Percentiles rank a stretch among this genome's conserved stretches.
Conservation (phyloP, 2,329 filamentous ascomycete species). For the Aphanocladium album region DNA sequence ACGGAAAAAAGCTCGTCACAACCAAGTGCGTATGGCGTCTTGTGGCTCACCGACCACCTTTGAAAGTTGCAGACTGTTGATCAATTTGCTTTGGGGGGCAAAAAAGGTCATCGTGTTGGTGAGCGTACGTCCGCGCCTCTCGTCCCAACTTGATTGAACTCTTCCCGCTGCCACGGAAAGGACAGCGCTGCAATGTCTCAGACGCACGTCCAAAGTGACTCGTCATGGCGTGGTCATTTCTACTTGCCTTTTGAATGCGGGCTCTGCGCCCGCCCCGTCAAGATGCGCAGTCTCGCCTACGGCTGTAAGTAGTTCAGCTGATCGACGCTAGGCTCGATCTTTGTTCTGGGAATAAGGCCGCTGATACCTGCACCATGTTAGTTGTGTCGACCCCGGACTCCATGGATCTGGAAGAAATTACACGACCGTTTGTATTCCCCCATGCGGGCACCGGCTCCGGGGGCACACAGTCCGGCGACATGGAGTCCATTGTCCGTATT, state of each 20-base stretch:
- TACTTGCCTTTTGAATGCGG: slow-evolving; percentile 1
- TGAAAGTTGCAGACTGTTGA: neutral
- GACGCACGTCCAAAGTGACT: slow-evolving; percentile 46
- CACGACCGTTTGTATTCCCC: neutral
- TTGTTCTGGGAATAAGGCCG: neutral
- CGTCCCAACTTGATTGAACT: neutral
- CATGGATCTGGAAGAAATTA: neutral
- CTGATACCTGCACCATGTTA: neutral
- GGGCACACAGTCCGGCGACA: neutral
- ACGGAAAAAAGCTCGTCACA: neutral
- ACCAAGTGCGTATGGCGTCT: neutral
- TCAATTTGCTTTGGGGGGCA: no score
- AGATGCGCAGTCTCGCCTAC: neutral
- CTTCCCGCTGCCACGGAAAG: neutral
- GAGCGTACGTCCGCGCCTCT: no score
- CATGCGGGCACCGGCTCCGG: neutral
- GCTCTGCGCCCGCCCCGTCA: neutral
- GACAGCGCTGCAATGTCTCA: slow-evolving; percentile 20
- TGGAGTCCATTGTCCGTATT: neutral
- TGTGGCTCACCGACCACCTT: neutral
- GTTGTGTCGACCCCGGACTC: neutral
- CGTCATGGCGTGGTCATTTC: slow-evolving; percentile 26
- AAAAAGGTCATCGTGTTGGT: no score
- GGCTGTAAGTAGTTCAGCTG: neutral
- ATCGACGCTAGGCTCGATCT: no score